Base-by-base conservation (phyloP, 2,329 filamentous ascomycete species). In the Exserohilum turcica region DNA sequence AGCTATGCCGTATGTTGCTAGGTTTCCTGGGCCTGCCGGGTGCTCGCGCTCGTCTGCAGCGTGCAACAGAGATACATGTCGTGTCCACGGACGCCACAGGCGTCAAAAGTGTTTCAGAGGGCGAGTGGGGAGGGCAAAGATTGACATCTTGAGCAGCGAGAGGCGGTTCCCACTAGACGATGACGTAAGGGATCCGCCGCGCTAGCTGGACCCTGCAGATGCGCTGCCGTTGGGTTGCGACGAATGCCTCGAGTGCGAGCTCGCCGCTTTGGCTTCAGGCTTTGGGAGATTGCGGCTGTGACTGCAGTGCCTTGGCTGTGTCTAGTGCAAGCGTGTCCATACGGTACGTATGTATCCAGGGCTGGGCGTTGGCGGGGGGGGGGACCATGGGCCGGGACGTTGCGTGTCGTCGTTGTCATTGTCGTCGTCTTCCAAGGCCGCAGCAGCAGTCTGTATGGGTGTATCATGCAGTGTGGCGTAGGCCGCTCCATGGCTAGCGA, bases 111-210 rank as follows among this genome's bases (percentile, higher is more conserved):
- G 64, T 65, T 61, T 64, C 61, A 64, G 46, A 38, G 51, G 33
- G 39, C 29, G 19, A 7, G 36, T 37, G 5, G 15, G 31, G 24
- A 32, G 40, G 47, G 49, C 48, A 55, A 57, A 28, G 55, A 63
- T 57, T 53, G 47, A 48, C 54, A 48, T 52, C 24, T 56, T 47
- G 24, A 24, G 16, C 29, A 33, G 33, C 29, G 28, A 24, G 16
- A 33, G 38, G 33, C 29, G 28, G 32, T 44, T 52, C 43, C 44
- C 56, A 48, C 32, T 35, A 45, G 36, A 18, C 49, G 31, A 51
- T 67, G 64, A 67, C 64, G 64, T 66, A 66, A 57, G 19, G 28
- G 45, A 52, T 44, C 29, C 46, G 50, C 54, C 52, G 57, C 35
- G 24, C 36, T 44, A 53, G 33, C 10, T 50, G 47, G 47, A 47